A percentile compares a stretch with the other conserved stretches of the same genome.
Evolutionary conservation across 75 land plant genomes (phyloP).

Genomic region (Pinus albicaulis): DNA sequence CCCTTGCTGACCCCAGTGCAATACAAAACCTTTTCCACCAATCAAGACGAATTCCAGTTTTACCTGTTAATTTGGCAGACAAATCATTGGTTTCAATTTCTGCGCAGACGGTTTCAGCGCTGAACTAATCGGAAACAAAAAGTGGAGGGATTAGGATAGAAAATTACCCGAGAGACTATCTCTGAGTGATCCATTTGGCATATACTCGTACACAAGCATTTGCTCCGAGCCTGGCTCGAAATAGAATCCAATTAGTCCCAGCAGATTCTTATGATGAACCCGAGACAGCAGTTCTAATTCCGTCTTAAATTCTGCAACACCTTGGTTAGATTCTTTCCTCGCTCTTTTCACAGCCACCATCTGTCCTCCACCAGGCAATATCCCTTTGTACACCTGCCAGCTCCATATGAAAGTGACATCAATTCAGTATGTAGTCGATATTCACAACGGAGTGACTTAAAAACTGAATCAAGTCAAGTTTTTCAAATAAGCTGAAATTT

Average conservation of each 20-base stretch:
- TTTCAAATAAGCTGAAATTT: no score
- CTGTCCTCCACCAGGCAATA: conserved; percentile 36
- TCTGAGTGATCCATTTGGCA: conserved; percentile 72
- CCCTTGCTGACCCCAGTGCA: conserved; percentile 71
- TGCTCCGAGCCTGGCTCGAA: conserved; percentile 73
- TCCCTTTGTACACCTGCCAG: conserved; percentile 84
- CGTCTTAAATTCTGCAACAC: conserved; percentile 81
- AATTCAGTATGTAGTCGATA: no score
- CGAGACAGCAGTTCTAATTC: conserved; percentile 87
- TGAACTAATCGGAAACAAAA: no score
- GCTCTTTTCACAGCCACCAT: conserved; percentile 83
- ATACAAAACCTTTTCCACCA: conserved; percentile 66
- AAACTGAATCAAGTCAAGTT: no score
- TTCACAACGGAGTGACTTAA: no score
- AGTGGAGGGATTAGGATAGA: background rate
- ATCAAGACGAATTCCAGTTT: conserved; percentile 41
- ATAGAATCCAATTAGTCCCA: conserved; percentile 77
- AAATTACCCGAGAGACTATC: conserved; percentile 15
- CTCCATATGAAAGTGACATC: no score
- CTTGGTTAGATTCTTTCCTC: conserved; percentile 53
- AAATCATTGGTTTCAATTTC: background rate
- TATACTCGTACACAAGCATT: conserved; percentile 82
- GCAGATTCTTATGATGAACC: conserved; percentile 83
- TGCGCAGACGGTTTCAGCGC: no score
- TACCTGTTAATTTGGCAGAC: conserved; percentile 29